phyloP scores from a whole-genome alignment of 768 basidiomycete species.

The Hypholoma fasciculare region DNA sequence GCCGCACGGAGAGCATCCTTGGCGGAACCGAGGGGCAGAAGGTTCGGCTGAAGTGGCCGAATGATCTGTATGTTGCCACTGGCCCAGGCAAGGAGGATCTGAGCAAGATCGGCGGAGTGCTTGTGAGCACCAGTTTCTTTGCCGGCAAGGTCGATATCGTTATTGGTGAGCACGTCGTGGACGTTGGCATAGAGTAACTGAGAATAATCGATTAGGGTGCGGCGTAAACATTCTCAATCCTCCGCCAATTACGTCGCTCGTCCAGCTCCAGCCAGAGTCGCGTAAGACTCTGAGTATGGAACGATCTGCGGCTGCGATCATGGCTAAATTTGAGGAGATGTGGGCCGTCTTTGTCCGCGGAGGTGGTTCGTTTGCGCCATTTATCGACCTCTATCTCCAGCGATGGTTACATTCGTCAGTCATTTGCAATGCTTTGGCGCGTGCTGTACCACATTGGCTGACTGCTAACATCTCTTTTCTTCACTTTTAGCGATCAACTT shows the following conservation, averaged over 20 bases:
- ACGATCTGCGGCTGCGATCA: conserved; percentile 68
- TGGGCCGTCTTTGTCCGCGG: conserved; percentile 72
- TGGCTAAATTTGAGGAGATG: conserved; percentile 75
- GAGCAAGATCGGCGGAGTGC: conserved; percentile 88
- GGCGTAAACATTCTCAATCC: conserved; percentile 86
- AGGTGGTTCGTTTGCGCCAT: conserved; percentile 74
- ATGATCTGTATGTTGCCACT: conserved; percentile 83
- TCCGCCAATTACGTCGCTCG: conserved; percentile 80
- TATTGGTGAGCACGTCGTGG: conserved; percentile 56
- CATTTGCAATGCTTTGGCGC: not conserved
- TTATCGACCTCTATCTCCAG: conserved; percentile 75
- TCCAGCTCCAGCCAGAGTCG: conserved; percentile 51
- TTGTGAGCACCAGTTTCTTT: conserved; percentile 87
- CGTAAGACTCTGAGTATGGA: conserved; percentile 61
- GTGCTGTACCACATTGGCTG: too few species aligned
- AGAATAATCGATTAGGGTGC: conserved; percentile 54
- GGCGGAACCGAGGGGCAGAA: conserved; percentile 47
- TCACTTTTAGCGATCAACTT: conserved; percentile 63
- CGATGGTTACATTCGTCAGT: conserved; percentile 94
- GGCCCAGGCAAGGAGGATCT: conserved; percentile 45
- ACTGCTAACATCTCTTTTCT: not conserved
- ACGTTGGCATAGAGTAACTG: not conserved
- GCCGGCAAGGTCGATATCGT: conserved; percentile 73
- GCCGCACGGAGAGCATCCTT: conserved; percentile 58
- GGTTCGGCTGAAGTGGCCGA: conserved; percentile 93